Evolutionary conservation across 257 asterid species (phyloP), one percentile per base, ranked within the genome.

Genomic region (Linderniella brevidens): DNA sequence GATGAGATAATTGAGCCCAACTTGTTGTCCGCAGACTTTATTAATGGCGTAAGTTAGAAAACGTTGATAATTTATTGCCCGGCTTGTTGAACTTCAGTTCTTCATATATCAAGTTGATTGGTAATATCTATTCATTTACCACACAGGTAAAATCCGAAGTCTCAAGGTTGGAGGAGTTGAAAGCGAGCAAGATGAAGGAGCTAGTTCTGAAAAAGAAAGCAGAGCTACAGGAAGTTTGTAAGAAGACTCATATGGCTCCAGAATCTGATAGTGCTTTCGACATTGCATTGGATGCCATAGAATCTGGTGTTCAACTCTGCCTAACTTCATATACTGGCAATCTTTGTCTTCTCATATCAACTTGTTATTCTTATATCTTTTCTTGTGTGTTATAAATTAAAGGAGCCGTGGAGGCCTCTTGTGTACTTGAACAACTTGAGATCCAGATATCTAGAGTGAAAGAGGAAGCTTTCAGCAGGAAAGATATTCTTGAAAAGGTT

Each of bases 141-240:
- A 19, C 38, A 17, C 76, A 90, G 99, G 92, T 90, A 58, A 74
- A 79, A 59, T 73, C 75, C 59, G 99, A 90, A 72, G 92, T 90
- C 58, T 77, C 81, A 12, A 69, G 96, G 55, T 59, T 90, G 74
- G 93, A 81, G 66, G 92, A 90, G 69, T 58, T 90, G 58, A 90
- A 90, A 75, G 60, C 65, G 53, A 84, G 93, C 72, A 90, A 81
- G 70, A 81, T 90, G 96, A 85, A 79, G 69, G 96, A 90, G 72
- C 96, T 90, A 56, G 93, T 85, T 60, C 58, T 90, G 47, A 90
- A 85, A 58, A 90, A 90, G 88, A 79, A 80, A 66, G 74, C 61
- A 8, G 99, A 90, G 74, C 74, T 85, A 17, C 92, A 90, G 59
- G 93, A 90, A 59, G 64, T 79, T 43, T 77, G 94, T 63, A 73